A percentile compares a stretch with the other conserved stretches of the same genome.
Evolutionary conservation across 1,284 basidiomycete species (phyloP).

Genomic region (Puccinia novopanici): DNA sequence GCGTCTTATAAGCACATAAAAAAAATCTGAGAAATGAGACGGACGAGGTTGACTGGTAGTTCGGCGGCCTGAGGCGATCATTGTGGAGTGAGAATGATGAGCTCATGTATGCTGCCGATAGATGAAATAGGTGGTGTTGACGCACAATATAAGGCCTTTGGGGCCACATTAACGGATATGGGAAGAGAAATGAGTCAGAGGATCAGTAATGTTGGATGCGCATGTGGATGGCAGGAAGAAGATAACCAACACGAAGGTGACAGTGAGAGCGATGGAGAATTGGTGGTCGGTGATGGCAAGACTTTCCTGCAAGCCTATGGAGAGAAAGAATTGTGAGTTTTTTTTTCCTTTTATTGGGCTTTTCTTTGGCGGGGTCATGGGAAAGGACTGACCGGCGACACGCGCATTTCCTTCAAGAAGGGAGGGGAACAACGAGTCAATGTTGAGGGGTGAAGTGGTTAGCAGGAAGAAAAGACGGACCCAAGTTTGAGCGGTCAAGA

Average conservation of each 20-base stretch:
- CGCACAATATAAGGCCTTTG: slow-evolving; percentile 46
- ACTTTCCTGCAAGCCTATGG: slow-evolving; percentile 32
- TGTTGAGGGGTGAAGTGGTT: neutral
- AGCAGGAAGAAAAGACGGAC: neutral
- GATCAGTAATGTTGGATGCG: neutral
- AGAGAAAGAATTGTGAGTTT: neutral
- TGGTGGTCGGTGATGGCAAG: slow-evolving; percentile 36
- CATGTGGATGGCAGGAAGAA: neutral
- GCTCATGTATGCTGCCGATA: neutral
- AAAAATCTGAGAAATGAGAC: neutral
- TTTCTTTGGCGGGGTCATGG: neutral
- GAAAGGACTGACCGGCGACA: slow-evolving; percentile 37
- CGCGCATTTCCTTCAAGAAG: slow-evolving; percentile 40
- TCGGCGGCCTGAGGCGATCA: slow-evolving; percentile 27
- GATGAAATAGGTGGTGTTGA: neutral
- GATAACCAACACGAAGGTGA: slow-evolving; percentile 40
- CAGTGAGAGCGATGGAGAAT: slow-evolving; percentile 44
- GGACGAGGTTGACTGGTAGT: slow-evolving; percentile 34
- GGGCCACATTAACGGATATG: too few relatives aligned
- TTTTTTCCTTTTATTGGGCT: neutral
- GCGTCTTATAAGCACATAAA: neutral
- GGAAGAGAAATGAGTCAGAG: neutral
- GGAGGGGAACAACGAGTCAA: neutral
- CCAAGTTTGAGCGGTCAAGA: slow-evolving; percentile 46
- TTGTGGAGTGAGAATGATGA: too few relatives aligned